Evolutionary conservation across 495 filamentous ascomycete genomes (phyloP).

Genomic region (Penicillium angulare): DNA sequence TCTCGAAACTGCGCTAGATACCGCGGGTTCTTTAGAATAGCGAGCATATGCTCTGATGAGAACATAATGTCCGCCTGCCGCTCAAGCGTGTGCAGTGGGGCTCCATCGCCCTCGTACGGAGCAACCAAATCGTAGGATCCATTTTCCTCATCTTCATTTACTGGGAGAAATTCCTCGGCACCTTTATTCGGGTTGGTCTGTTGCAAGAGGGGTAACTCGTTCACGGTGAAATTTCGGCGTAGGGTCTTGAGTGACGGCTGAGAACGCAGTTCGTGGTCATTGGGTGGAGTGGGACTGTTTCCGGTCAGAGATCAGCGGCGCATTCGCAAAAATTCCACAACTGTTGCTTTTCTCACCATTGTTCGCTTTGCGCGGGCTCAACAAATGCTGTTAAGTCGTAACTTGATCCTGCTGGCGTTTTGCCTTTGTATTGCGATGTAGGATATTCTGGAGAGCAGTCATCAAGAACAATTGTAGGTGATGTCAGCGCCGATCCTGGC

Average conservation of each 20-base stretch:
- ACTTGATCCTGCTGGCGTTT: background rate
- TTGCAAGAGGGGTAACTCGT: constrained; percentile 31
- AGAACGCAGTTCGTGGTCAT: constrained; percentile 10
- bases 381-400: background rate
- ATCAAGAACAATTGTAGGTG: constrained; percentile 12
- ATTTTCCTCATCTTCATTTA: constrained; percentile 21
- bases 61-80: constrained; percentile 61
- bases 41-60: constrained; percentile 58
- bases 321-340: background rate
- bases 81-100: constrained; percentile 49
- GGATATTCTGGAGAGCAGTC: constrained; percentile 6
- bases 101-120: constrained; percentile 19
- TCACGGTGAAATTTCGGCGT: constrained; percentile 22
- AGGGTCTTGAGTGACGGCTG: constrained; percentile 23
- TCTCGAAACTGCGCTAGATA: constrained; percentile 62
- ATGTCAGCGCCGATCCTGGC: constrained; percentile 3
- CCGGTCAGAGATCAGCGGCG: background rate
- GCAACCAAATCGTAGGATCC: constrained; percentile 34
- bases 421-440: constrained; percentile 1
- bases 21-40: constrained; percentile 59
- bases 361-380: background rate
- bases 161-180: constrained; percentile 28
- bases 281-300: constrained; percentile 5
- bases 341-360: constrained; percentile 4
- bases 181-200: constrained; percentile 30